Evolutionary conservation across 495 filamentous ascomycete genomes (phyloP), one percentile per base, ranked within the genome.

Genomic region (Penicillium paxilli): DNA sequence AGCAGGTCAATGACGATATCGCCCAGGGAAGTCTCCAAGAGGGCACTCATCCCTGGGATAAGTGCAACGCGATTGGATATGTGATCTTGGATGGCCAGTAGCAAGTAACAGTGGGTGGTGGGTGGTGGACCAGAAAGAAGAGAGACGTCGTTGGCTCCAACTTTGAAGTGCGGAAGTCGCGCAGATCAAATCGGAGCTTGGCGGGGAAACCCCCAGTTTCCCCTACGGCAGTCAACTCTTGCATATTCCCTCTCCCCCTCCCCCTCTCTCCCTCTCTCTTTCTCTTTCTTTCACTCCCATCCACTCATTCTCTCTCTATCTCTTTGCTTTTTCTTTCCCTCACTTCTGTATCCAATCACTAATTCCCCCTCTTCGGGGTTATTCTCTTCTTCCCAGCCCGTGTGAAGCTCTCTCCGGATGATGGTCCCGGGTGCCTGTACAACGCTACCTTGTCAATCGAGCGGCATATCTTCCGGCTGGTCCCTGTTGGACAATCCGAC

Each of bases 1-100:
- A 96, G 71, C 21, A 97, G 81, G 71, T 97, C 92, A 65, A 97
- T 90, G 58, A 95, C 91, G 64, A 97, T 87, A 74, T 97, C 92
- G 60, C 92, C 92, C 6, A 89, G 81, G 33, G 89, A 95, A 33
- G 93, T 95, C 74, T 97, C 92, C 16, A 97, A 79, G 26, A 96
- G 80, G 9, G 93, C 92, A 51, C 90, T 86, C 86, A 89, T 89
- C 49, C 10, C n/a, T n/a, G 40, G 20, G 20, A 46, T 66, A n/a
- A 25, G 65, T 20, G 38, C 37, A 49, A 44, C 22, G 38, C 37
- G 51, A 44, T 55, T 41, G 35, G 35, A 4, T 38, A 19, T 6
- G n/a, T 33, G 42, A 41, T 6, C 1, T 9, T 41, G 6, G 12
- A 12, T 16, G 14, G 42, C 7, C n/a, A 38, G 33, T 14, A 16